Conservation (phyloP, 1,284 basidiomycete species). For the Irpex lacteus region DNA sequence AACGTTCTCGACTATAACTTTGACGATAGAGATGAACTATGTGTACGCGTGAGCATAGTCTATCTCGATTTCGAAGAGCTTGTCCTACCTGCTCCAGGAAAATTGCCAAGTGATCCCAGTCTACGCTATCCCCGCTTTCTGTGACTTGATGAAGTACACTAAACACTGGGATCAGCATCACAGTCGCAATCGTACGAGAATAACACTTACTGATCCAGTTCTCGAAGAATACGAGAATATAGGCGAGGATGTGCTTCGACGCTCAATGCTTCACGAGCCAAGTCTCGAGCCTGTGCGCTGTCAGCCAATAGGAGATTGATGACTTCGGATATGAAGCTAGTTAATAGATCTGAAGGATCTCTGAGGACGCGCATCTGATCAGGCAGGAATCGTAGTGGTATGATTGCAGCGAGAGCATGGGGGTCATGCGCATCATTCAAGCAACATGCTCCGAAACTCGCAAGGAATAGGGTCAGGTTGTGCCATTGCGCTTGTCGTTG, state of each 20-base stretch:
- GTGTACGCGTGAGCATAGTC: background rate
- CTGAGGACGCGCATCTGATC: constrained; percentile 64
- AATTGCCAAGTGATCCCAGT: constrained; percentile 56
- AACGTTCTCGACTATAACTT: constrained; percentile 75
- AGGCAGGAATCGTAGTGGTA: constrained; percentile 64
- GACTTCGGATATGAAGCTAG: constrained; percentile 65
- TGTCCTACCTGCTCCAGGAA: constrained; percentile 73
- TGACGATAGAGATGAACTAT: constrained; percentile 73
- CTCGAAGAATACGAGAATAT: constrained; percentile 63
- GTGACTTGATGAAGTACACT: constrained; percentile 48
- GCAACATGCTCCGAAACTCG: constrained; percentile 73
- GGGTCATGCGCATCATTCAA: constrained; percentile 49
- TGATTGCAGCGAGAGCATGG: constrained; percentile 47
- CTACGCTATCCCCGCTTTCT: constrained; percentile 32
- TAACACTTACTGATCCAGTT: constrained; percentile 67
- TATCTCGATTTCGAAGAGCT: background rate
- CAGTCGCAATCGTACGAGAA: background rate
- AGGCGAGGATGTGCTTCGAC: constrained; percentile 72
- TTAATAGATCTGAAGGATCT: constrained; percentile 56
- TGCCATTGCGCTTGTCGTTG: constrained; percentile 85
- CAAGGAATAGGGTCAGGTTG: constrained; percentile 80
- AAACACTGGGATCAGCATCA: background rate
- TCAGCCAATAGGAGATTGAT: constrained; percentile 69
- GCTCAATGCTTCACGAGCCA: constrained; percentile 78
- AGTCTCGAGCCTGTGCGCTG: constrained; percentile 66